Percentiles rank a stretch among this genome's conserved stretches.
These are phyloP conservation scores for Gastrodia elata DNA, from an alignment of 106 monocot species.

Conservation along the genomic window DNA sequence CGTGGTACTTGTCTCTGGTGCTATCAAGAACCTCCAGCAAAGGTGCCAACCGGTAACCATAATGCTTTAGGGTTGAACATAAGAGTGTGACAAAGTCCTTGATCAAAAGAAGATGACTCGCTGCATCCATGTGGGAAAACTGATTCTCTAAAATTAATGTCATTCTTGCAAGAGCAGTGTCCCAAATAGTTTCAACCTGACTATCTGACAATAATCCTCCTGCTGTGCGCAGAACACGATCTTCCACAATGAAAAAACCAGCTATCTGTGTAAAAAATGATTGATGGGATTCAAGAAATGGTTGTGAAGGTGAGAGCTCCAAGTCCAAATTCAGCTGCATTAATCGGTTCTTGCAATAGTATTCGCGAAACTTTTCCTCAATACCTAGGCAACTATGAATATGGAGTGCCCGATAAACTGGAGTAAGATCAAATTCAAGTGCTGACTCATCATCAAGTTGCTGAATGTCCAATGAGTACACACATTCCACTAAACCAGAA, in stretches of 20 bases:
- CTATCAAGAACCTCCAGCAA: slow-evolving; percentile 47
- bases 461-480: slow-evolving; percentile 48
- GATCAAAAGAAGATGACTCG: slow-evolving; percentile 49
- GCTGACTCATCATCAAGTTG: slow-evolving; percentile 39
- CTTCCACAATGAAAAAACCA: slow-evolving; percentile 88
- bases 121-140: slow-evolving; percentile 39
- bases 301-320: slow-evolving; percentile 51
- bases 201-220: slow-evolving; percentile 35
- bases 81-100: slow-evolving; percentile 60
- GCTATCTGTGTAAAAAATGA: slow-evolving; percentile 79
- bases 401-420: slow-evolving; percentile 72
- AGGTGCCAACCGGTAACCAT: slow-evolving; percentile 40
- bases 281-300: slow-evolving; percentile 87
- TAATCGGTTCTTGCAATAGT: slow-evolving; percentile 80
- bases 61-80: slow-evolving; percentile 38
- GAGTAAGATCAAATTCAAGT: slow-evolving; percentile 67
- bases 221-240: slow-evolving; percentile 37
- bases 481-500: slow-evolving; percentile 35
- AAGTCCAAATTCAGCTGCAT: slow-evolving; percentile 86
- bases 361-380: slow-evolving; percentile 59
- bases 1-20: slow-evolving; percentile 57
- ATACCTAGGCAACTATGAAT: slow-evolving; percentile 63
- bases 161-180: slow-evolving; percentile 28
- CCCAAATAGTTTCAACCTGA: slow-evolving; percentile 61
- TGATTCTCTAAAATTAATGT: slow-evolving; percentile 37